These are phyloP conservation scores for Botrytis tulipae DNA, from an alignment of 2,329 filamentous ascomycete genomes.

Conservation along the genomic window DNA sequence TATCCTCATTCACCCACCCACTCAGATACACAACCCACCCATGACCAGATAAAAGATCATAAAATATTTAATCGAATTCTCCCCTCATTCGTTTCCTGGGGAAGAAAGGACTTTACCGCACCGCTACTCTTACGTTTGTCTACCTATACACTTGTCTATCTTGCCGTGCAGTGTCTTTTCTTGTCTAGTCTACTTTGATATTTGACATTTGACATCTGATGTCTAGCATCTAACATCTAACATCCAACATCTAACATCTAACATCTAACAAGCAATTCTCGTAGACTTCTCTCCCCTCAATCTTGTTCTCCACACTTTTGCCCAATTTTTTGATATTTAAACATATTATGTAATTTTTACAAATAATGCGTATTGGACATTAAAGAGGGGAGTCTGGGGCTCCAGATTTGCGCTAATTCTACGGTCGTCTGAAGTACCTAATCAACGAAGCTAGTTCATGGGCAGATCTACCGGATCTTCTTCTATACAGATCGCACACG, in stretches of 20 bases:
- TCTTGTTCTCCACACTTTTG: neutral
- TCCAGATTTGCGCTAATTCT: constrained; percentile 7
- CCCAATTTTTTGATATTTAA: neutral
- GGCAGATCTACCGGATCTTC: constrained; percentile 10
- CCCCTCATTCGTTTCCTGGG: constrained; percentile 3
- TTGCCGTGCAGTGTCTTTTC: neutral
- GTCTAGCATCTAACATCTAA: too few relatives aligned
- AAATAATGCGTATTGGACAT: neutral
- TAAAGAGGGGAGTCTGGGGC: constrained; percentile 1
- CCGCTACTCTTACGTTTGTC: constrained; percentile 10
- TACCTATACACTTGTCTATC: neutral
- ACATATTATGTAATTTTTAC: neutral
- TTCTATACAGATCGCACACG: neutral
- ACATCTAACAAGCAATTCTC: neutral
- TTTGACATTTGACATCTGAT: neutral
- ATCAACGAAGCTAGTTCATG: neutral
- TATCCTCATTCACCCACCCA: neutral
- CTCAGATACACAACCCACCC: neutral
- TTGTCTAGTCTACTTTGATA: neutral
- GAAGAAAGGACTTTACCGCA: constrained; percentile 4
- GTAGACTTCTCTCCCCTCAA: neutral
- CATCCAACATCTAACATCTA: too few relatives aligned
- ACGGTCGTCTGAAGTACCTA: constrained; percentile 4
- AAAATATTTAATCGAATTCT: neutral
- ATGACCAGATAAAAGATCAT: neutral